Percentiles rank a stretch among this genome's conserved stretches.
Conservation (phyloP, 768 basidiomycete genomes). For the Mycena vulgaris region DNA sequence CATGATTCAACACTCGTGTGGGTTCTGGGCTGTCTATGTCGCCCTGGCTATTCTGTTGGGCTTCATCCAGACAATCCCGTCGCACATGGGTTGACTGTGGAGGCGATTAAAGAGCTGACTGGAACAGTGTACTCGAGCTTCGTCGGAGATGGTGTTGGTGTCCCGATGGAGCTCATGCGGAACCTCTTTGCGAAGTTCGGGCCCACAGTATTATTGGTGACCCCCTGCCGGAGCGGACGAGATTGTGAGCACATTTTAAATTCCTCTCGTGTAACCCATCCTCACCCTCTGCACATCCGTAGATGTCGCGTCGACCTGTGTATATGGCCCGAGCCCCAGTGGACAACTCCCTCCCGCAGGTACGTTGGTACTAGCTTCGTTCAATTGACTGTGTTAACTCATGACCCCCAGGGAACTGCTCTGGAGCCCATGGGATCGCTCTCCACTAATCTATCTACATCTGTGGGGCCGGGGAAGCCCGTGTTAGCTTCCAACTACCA, state of each 20-base stretch:
- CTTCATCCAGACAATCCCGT: background rate
- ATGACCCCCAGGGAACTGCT: too few species aligned
- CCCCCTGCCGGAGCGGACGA: background rate
- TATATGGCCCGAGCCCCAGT: background rate
- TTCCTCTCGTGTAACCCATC: background rate
- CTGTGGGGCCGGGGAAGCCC: too few species aligned
- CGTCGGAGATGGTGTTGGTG: background rate
- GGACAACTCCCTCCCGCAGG: too few species aligned
- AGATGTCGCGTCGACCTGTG: background rate
- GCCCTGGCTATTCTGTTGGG: background rate
- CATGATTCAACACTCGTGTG: background rate
- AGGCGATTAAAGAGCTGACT: background rate
- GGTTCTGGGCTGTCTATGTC: background rate
- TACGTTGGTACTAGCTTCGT: too few species aligned
- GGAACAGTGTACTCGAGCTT: background rate
- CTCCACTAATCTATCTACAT: too few species aligned
- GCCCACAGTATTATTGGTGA: background rate
- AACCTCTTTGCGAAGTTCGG: background rate
- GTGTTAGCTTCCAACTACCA: background rate
- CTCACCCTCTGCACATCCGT: background rate
- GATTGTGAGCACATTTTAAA: background rate
- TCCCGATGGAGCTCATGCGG: background rate
- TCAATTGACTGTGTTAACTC: too few species aligned
- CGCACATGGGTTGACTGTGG: background rate
- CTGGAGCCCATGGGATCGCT: too few species aligned